Percentiles rank a stretch among this genome's conserved stretches.
These are phyloP conservation scores for Haplographium delicatum DNA, from an alignment of 495 filamentous ascomycete genomes.

Conservation along the genomic window DNA sequence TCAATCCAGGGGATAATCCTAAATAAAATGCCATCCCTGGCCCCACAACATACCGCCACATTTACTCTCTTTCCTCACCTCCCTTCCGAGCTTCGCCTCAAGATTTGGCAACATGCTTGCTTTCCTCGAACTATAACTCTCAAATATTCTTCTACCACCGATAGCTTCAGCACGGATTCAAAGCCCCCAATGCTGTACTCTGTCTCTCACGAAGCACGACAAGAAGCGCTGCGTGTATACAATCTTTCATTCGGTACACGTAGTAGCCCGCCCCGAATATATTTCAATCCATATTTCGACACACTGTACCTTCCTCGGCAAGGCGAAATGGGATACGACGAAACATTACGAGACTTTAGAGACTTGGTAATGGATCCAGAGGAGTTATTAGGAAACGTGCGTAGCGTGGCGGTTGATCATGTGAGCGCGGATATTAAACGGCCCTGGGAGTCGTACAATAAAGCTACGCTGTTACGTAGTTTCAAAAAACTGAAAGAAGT, in stretches of 20 bases:
- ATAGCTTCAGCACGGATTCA: constrained; percentile 31
- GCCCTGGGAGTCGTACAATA: constrained; percentile 50
- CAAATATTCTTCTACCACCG: constrained; percentile 27
- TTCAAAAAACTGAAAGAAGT: constrained; percentile 38
- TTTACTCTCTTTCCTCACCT: constrained; percentile 39
- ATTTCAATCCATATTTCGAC: constrained; percentile 41
- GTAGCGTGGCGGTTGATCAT: constrained; percentile 40
- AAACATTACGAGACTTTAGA: constrained; percentile 36
- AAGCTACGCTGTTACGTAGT: constrained; percentile 39
- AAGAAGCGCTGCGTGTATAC: constrained; percentile 38
- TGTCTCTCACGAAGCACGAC: constrained; percentile 38
- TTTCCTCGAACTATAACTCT: constrained; percentile 38
- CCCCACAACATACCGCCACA: too few species aligned
- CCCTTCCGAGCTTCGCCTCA: constrained; percentile 41
- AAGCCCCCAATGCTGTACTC: constrained; percentile 36
- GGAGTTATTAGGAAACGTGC: constrained; percentile 9
- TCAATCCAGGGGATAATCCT: too few species aligned
- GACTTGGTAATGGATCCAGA: constrained; percentile 1
- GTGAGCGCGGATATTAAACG: constrained; percentile 39
- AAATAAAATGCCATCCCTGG: constrained; percentile 1
- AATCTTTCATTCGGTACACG: constrained; percentile 34
- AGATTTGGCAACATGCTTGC: constrained; percentile 41
- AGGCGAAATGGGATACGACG: constrained; percentile 42
- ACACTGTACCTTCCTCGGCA: constrained; percentile 44
- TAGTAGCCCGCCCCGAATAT: constrained; percentile 28